phyloP scores from a whole-genome alignment of 2,329 filamentous ascomycete genomes.

The Fusarium buharicum region DNA sequence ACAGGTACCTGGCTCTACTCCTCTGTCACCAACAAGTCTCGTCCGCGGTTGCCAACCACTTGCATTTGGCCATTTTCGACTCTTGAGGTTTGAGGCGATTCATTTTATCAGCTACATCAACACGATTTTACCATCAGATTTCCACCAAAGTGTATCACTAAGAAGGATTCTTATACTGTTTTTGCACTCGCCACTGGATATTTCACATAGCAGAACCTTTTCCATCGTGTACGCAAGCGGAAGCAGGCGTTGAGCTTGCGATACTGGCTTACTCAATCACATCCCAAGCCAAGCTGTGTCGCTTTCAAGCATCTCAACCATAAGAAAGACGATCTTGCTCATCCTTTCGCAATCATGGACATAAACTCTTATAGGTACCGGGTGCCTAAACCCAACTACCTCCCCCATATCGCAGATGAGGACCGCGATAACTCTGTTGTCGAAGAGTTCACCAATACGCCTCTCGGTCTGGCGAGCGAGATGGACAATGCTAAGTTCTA shows the following conservation, averaged over 20 bases:
- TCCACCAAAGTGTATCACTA: background rate
- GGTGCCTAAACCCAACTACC: conserved; percentile 68
- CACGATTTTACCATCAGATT: conserved; percentile 2
- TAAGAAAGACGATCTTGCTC: background rate
- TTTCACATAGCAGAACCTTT: background rate
- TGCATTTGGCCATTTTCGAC: conserved; percentile 37
- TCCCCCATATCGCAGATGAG: conserved; percentile 64
- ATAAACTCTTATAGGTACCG: conserved; percentile 63
- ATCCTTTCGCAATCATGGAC: conserved; percentile 46
- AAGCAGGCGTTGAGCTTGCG: background rate
- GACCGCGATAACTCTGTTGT: conserved; percentile 64
- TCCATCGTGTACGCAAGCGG: background rate
- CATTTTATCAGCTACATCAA: conserved; percentile 36
- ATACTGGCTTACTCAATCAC: conserved; percentile 23
- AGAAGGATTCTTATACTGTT: background rate
- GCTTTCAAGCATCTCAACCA: conserved; percentile 4
- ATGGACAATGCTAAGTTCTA: conserved; percentile 67
- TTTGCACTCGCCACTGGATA: no score
- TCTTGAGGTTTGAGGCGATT: conserved; percentile 23
- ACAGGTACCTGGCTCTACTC: conserved; percentile 12
- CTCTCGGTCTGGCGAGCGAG: conserved; percentile 62
- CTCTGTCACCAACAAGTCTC: background rate
- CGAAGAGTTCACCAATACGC: conserved; percentile 59
- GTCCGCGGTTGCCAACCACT: conserved; percentile 21
- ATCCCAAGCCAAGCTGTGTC: conserved; percentile 15